Evolutionary conservation across 495 filamentous ascomycete genomes (phyloP), one percentile per base, ranked within the genome.

Genomic region (Aspergillus biplanus): DNA sequence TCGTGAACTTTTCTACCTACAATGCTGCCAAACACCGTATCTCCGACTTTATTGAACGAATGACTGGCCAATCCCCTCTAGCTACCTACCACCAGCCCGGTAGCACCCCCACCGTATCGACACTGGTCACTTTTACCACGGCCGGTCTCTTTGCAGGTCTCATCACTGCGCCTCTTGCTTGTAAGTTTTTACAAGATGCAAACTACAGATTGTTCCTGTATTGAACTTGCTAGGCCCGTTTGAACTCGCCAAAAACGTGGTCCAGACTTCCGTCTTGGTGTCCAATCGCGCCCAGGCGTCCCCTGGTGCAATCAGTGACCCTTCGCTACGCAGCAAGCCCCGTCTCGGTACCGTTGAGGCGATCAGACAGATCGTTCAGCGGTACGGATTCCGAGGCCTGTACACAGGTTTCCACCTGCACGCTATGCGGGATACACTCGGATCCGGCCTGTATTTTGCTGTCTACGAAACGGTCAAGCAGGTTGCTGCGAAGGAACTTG

Each of bases 1-100:
- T 94, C 18, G 83, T 96, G 55, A 95, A 91, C n/a, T 97, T 97
- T 71, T 93, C 92, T 37, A 89, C 94, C 58, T 97, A 97, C 78
- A 91, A 92, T 73, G 83, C 83, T 42, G 89, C 91, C 44, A 97
- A 97, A 76, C 86, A 92, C 73, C 75, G 78, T 11, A 89, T 93
- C 67, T 87, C 90, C 42, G 72, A 73, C 7, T 67, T 70, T 9
- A 63, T 77, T n/a, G 64, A 78, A 46, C 61, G 68, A 37, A 76
- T 87, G 58, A 87, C 88, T 50, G 91, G 90, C 31, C 78, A 82
- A 52, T 89, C 90, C 47, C 91, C 92, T 18, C 79, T 93, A 65
- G 80, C 81, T 5, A 83, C 89, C 65, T 90, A 91, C 61, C 90
- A 90, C 66, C 85, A 83, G 47, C 81, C 78, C 44, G 90, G 90